A percentile compares a stretch with the other conserved stretches of the same genome.
Conservation (phyloP, 768 basidiomycete genomes). For the Crepidotus variabilis region DNA sequence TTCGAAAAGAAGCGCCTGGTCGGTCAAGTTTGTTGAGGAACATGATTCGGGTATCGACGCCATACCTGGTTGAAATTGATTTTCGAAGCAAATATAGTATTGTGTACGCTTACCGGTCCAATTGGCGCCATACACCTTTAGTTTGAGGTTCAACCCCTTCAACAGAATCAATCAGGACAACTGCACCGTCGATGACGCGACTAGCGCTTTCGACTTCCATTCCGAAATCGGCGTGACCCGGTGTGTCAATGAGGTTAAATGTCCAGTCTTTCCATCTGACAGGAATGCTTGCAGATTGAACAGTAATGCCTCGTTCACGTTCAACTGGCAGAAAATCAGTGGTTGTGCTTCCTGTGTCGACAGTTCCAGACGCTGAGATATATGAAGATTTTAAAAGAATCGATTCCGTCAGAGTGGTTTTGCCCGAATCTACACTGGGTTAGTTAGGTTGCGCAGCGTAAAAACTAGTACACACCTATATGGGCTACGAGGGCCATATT, state of each 20-base stretch:
- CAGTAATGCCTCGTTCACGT: conserved; percentile 87
- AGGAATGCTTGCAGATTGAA: conserved; percentile 89
- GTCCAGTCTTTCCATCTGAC: conserved; percentile 83
- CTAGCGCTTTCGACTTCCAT: conserved; percentile 96
- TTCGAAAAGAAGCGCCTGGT: conserved; percentile 75
- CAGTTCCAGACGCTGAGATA: conserved; percentile 70
- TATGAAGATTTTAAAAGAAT: conserved; percentile 76
- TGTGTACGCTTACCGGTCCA: conserved; percentile 60
- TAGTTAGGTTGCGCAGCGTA: neutral
- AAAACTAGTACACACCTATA: conserved; percentile 53
- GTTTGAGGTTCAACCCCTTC: conserved; percentile 92
- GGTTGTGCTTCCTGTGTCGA: conserved; percentile 87
- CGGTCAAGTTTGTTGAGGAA: conserved; percentile 90
- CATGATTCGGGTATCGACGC: conserved; percentile 72
- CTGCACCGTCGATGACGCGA: conserved; percentile 84
- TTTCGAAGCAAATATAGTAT: neutral
- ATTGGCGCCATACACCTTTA: conserved; percentile 82
- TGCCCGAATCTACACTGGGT: conserved; percentile 66
- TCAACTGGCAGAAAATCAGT: conserved; percentile 90
- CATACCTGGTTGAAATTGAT: conserved; percentile 48
- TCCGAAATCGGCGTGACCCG: conserved; percentile 93
- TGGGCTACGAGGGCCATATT: conserved; percentile 90
- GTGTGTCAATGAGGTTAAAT: conserved; percentile 87
- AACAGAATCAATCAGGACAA: conserved; percentile 85
- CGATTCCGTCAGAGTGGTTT: conserved; percentile 87